Conservation (phyloP, 2,329 filamentous ascomycete species). For the Exophiala bonariae region DNA sequence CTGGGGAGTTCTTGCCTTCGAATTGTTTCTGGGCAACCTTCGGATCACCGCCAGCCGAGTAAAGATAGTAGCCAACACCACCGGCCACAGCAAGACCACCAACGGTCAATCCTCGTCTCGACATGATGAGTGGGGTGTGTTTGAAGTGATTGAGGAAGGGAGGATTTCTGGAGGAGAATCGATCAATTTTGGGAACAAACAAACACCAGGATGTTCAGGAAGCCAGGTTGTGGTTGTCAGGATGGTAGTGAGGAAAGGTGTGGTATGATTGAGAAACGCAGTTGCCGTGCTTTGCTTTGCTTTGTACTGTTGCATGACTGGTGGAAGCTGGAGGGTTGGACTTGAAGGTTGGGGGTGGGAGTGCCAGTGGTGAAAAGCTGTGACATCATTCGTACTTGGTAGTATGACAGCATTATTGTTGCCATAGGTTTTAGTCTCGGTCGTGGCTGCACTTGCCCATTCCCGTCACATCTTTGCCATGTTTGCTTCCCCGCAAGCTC, state of each 20-base stretch:
- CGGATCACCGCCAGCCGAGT: constrained; percentile 76
- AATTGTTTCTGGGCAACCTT: constrained; percentile 83
- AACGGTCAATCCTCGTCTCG: constrained; percentile 36
- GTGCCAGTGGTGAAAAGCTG: too few species aligned
- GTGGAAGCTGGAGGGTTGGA: too few species aligned
- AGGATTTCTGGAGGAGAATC: constrained; percentile 20
- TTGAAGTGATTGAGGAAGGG: constrained; percentile 25
- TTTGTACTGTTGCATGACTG: too few species aligned
- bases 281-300: too few species aligned
- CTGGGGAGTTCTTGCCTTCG: constrained; percentile 63
- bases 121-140: constrained; percentile 23
- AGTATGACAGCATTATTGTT: too few species aligned
- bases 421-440: too few species aligned
- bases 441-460: too few species aligned
- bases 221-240: not conserved
- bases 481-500: too few species aligned
- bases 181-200: constrained; percentile 21
- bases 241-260: not conserved
- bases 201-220: not conserved
- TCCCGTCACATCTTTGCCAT: too few species aligned
- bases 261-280: too few species aligned
- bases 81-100: constrained; percentile 65
- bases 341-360: too few species aligned
- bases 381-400: too few species aligned
- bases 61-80: constrained; percentile 86